A percentile compares a stretch with the other conserved stretches of the same genome.
Conservation (phyloP, 2,329 filamentous ascomycete genomes). For the Calonectria montana region DNA sequence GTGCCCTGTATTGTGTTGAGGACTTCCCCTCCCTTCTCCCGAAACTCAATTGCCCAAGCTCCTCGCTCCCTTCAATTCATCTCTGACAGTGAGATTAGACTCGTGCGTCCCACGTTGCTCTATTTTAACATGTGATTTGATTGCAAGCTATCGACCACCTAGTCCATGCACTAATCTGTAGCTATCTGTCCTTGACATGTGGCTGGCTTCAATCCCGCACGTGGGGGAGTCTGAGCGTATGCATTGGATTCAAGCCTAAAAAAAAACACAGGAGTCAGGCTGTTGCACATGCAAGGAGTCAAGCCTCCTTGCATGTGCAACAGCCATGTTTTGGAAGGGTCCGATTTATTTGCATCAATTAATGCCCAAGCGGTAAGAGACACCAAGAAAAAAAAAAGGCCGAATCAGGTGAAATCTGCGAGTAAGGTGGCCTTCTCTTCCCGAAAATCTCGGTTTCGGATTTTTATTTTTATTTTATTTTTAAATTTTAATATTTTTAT, state of each 20-base stretch:
- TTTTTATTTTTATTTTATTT: no score
- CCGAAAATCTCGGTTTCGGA: no score
- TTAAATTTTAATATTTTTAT: neutral
- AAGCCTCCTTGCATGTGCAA: no score
- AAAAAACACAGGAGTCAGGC: no score
- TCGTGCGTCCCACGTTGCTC: neutral
- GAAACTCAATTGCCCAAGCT: neutral
- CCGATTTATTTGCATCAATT: no score
- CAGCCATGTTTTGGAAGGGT: no score
- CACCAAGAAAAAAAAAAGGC: no score
- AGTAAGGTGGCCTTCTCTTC: no score
- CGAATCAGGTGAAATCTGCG: no score
- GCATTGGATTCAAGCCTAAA: neutral
- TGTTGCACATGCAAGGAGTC: no score
- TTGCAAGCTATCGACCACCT: neutral
- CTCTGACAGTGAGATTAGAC: neutral
- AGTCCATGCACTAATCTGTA: neutral
- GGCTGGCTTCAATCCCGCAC: neutral
- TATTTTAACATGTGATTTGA: conserved; percentile 5
- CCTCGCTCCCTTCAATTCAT: neutral
- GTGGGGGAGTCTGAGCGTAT: neutral
- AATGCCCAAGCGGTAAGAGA: no score
- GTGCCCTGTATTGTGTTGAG: neutral
- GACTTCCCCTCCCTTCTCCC: neutral
- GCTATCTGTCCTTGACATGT: neutral